Evolutionary conservation across 139 green algal species (phyloP).

Genomic region (Volvox africanus): DNA sequence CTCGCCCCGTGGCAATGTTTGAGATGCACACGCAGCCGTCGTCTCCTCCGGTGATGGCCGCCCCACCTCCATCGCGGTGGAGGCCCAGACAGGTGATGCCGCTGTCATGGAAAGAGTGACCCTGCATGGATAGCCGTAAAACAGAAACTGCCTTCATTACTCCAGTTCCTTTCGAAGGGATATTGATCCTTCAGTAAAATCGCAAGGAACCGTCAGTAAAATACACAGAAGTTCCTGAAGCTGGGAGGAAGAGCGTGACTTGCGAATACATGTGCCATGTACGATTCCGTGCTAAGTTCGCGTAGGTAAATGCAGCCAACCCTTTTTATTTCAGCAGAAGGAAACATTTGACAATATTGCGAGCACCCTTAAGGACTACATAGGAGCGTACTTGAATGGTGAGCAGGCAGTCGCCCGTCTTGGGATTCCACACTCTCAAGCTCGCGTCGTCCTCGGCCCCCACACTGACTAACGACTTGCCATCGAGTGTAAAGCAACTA

Average conservation of each 20-base stretch:
- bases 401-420: constrained; percentile 79
- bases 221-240: neutral
- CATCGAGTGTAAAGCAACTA: constrained; percentile 92
- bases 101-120: constrained; percentile 71
- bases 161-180: neutral
- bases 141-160: neutral
- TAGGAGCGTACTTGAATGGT: constrained; percentile 49
- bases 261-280: neutral
- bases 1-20: constrained; percentile 71
- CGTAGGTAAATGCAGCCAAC: no score
- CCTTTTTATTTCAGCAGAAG: no score
- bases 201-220: neutral
- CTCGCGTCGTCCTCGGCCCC: constrained; percentile 85
- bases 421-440: constrained; percentile 89
- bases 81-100: constrained; percentile 83
- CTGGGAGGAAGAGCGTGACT: neutral
- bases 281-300: no score
- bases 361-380: no score
- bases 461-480: constrained; percentile 84
- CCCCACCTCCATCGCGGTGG: constrained; percentile 57
- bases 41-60: constrained; percentile 75
- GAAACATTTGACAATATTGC: no score
- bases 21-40: constrained; percentile 76
- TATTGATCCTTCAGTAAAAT: neutral
- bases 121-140: constrained; percentile 14